These are phyloP conservation scores for Aspergillus pseudoterreus DNA, from an alignment of 2,329 filamentous ascomycete species.

Conservation along the genomic window DNA sequence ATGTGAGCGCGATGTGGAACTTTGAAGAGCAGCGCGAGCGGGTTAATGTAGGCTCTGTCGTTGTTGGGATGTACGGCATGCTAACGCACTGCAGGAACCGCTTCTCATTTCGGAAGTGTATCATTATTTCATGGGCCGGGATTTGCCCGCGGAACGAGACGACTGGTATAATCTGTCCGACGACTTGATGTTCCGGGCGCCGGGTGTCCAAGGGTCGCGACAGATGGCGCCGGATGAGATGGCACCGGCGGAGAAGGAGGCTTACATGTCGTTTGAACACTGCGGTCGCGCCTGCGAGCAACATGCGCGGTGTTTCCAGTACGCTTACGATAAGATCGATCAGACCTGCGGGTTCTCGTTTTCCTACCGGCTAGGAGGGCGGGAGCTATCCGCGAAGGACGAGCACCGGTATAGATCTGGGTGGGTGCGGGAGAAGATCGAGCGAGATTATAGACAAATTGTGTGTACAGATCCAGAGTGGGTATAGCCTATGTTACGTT, in stretches of 20 bases:
- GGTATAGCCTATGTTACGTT: neutral
- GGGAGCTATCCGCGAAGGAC: slow-evolving; percentile 2
- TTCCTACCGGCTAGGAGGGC: slow-evolving; percentile 9
- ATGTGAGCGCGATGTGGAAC: slow-evolving; percentile 51
- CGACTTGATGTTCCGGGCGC: slow-evolving; percentile 38
- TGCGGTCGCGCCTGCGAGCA: slow-evolving; percentile 50
- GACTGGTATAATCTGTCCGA: slow-evolving; percentile 55
- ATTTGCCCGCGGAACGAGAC: slow-evolving; percentile 41
- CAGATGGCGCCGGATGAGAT: slow-evolving; percentile 36
- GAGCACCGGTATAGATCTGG: slow-evolving; percentile 10
- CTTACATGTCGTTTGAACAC: slow-evolving; percentile 43
- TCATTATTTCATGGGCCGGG: slow-evolving; percentile 38
- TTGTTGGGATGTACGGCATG: too few species aligned
- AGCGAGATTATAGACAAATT: slow-evolving; percentile 9
- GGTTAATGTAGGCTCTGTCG: slow-evolving; percentile 3
- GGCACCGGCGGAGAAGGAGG: slow-evolving; percentile 42
- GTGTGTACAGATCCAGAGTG: slow-evolving; percentile 9
- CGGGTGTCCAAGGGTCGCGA: slow-evolving; percentile 14
- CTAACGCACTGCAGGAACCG: slow-evolving; percentile 29
- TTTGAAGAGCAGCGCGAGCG: slow-evolving; percentile 47
- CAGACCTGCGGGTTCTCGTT: slow-evolving; percentile 11
- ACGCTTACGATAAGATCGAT: slow-evolving; percentile 11
- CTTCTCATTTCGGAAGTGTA: slow-evolving; percentile 51
- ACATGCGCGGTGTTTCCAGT: slow-evolving; percentile 33
- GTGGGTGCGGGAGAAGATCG: slow-evolving; percentile 12